These are phyloP conservation scores for Penicillium polonicum DNA, from an alignment of 2,329 filamentous ascomycete species.

Conservation along the genomic window DNA sequence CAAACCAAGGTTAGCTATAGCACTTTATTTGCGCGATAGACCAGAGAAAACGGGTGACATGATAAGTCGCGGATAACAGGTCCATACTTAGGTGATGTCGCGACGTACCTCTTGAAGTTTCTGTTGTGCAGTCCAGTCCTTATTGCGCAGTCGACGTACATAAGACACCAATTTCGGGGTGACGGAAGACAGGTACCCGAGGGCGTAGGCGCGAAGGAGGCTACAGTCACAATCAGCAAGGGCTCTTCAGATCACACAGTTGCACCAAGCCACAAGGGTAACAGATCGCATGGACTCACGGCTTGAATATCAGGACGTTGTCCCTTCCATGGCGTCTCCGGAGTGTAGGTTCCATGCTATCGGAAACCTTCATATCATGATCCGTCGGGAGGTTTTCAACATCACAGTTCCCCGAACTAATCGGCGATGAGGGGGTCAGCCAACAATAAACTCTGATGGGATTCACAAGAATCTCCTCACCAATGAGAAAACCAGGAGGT, in stretches of 20 bases:
- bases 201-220: slow-evolving; percentile 48
- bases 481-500: slow-evolving; percentile 14
- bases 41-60: slow-evolving; percentile 6
- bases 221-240: slow-evolving; percentile 25
- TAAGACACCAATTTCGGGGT: slow-evolving; percentile 47
- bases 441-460: slow-evolving; percentile 11
- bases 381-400: slow-evolving; percentile 22
- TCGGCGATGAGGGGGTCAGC: slow-evolving; percentile 4
- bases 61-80: not conserved
- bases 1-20: slow-evolving; percentile 20
- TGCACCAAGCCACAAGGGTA: slow-evolving; percentile 10
- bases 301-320: slow-evolving; percentile 30
- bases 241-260: slow-evolving; percentile 4
- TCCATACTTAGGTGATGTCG: not conserved
- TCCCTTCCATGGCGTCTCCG: slow-evolving; percentile 24
- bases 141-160: slow-evolving; percentile 35
- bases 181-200: slow-evolving; percentile 51
- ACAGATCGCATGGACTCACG: slow-evolving; percentile 31
- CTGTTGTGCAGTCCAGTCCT: slow-evolving; percentile 33
- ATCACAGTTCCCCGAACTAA: slow-evolving; percentile 17
- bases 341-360: slow-evolving; percentile 30
- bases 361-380: slow-evolving; percentile 27
- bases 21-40: not conserved
- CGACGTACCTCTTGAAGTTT: slow-evolving; percentile 39
- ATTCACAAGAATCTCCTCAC: slow-evolving; percentile 6